phyloP scores from a whole-genome alignment of 805 yeast species.

The Hanseniaspora occidentalis region DNA sequence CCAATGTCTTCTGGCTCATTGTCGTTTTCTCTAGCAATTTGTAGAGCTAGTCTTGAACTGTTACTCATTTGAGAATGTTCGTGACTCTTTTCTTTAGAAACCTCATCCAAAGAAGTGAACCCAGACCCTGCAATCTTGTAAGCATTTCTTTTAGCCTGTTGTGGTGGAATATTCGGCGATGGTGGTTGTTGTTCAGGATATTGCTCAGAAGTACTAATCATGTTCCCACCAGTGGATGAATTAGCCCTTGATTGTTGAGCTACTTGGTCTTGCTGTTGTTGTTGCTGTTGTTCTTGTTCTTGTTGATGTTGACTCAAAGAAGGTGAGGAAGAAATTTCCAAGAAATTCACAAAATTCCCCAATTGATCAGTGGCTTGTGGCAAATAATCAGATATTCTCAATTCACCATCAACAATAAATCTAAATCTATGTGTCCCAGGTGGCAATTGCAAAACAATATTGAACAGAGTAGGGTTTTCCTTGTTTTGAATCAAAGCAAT shows the following conservation, averaged over 20 bases:
- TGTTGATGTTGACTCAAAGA: slow-evolving; percentile 19
- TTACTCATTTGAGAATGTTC: slow-evolving; percentile 24
- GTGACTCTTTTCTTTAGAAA: slow-evolving; percentile 3
- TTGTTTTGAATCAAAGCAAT: slow-evolving; percentile 60
- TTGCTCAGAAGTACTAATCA: background rate
- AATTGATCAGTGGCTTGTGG: slow-evolving; percentile 97
- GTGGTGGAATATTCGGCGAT: slow-evolving; percentile 4
- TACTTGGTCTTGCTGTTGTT: slow-evolving; percentile 4
- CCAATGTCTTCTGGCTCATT: slow-evolving; percentile 56
- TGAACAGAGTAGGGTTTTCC: slow-evolving; percentile 27
- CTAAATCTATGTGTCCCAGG: slow-evolving; percentile 89
- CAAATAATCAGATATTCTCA: slow-evolving; percentile 72
- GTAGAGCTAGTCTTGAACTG: slow-evolving; percentile 50
- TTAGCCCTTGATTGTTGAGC: slow-evolving; percentile 2
- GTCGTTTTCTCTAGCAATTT: slow-evolving; percentile 23
- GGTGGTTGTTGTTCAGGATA: background rate
- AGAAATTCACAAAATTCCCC: slow-evolving; percentile 89
- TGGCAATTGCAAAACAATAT: slow-evolving; percentile 66
- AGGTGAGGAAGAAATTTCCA: slow-evolving; percentile 44
- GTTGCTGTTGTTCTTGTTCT: slow-evolving; percentile 6
- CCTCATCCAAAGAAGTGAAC: slow-evolving; percentile 6
- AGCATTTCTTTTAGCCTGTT: slow-evolving; percentile 13
- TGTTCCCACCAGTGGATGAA: slow-evolving; percentile 2
- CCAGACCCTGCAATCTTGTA: slow-evolving; percentile 9
- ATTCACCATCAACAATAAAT: slow-evolving; percentile 88